Conservation (phyloP, 495 filamentous ascomycete species). For the Podospora sp. region DNA sequence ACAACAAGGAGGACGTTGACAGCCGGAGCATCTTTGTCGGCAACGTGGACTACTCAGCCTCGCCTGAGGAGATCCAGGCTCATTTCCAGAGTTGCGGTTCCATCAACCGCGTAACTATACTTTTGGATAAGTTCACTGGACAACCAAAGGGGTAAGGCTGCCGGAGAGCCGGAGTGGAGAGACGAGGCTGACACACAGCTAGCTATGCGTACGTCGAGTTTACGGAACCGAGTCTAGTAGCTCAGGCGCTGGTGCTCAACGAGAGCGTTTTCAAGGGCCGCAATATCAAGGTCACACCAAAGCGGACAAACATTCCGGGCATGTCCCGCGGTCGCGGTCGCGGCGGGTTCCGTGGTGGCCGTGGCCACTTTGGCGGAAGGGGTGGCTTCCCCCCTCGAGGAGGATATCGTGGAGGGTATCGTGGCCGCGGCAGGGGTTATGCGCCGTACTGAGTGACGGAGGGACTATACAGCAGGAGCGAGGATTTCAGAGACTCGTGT, state of each 20-base stretch:
- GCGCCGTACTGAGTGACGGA: slow-evolving; percentile 64
- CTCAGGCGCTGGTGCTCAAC: slow-evolving; percentile 91
- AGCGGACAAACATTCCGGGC: slow-evolving; percentile 95
- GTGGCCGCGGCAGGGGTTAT: slow-evolving; percentile 76
- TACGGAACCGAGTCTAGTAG: slow-evolving; percentile 89
- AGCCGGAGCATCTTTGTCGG: slow-evolving; percentile 96
- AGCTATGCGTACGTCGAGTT: slow-evolving; percentile 99
- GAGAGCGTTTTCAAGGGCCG: slow-evolving; percentile 95
- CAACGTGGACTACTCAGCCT: slow-evolving; percentile 97
- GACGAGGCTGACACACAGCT: slow-evolving; percentile 28
- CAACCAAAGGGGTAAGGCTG: slow-evolving; percentile 90
- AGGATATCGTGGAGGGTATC: slow-evolving; percentile 81
- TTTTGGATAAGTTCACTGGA: slow-evolving; percentile 96
- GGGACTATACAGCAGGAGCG: not conserved
- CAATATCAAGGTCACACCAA: slow-evolving; percentile 95
- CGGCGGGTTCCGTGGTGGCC: slow-evolving; percentile 52
- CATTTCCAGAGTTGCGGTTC: slow-evolving; percentile 98
- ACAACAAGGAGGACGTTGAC: slow-evolving; percentile 96
- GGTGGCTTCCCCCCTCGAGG: slow-evolving; percentile 67
- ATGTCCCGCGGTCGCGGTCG: slow-evolving; percentile 74
- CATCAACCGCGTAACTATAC: slow-evolving; percentile 97
- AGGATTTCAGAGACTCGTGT: not conserved
- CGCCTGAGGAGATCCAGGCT: slow-evolving; percentile 97
- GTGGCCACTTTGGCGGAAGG: slow-evolving; percentile 53
- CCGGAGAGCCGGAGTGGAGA: not conserved